Percentiles rank a stretch among this genome's conserved stretches.
Conservation (phyloP, 2,329 filamentous ascomycete genomes). For the Ceratocystis lukuohia region DNA sequence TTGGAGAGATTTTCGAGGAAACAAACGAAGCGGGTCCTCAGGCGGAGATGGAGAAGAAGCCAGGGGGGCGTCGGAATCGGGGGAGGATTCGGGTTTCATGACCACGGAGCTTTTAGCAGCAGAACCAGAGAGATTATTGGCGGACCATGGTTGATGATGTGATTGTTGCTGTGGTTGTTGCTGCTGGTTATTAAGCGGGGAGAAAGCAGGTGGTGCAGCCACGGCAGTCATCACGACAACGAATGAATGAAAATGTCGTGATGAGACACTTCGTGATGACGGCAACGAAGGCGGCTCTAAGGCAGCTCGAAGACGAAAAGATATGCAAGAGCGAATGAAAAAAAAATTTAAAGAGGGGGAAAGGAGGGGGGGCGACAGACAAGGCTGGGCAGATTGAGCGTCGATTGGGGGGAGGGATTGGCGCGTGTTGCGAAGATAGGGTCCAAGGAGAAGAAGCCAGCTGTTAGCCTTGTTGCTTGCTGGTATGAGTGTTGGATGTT, state of each 20-base stretch:
- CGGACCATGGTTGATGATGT: conserved; percentile 23
- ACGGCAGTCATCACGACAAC: conserved; percentile 47
- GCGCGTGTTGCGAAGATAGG: background rate
- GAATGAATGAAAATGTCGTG: conserved; percentile 9
- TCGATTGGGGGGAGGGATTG: background rate
- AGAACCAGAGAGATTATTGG: conserved; percentile 23
- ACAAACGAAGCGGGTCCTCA: conserved; percentile 69
- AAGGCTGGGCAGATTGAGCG: background rate
- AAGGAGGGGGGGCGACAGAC: background rate
- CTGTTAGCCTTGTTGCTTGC: background rate
- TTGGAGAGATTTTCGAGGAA: conserved; percentile 75
- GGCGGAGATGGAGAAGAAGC: conserved; percentile 31
- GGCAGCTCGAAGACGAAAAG: background rate
- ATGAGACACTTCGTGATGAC: conserved; percentile 6
- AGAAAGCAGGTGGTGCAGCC: conserved; percentile 50
- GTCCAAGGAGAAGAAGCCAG: background rate
- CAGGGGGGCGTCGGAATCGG: background rate
- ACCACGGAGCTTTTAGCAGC: conserved; percentile 1
- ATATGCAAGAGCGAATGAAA: background rate
- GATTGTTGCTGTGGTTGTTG: conserved; percentile 22
- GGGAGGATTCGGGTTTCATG: background rate
- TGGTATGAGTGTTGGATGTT: too few relatives aligned
- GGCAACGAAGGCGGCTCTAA: conserved; percentile 6
- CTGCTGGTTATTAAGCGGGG: conserved; percentile 47
- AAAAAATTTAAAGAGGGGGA: conserved; percentile 1